Conservation (phyloP, 2,329 filamentous ascomycete species). For the Ophiostoma fasciatum region DNA sequence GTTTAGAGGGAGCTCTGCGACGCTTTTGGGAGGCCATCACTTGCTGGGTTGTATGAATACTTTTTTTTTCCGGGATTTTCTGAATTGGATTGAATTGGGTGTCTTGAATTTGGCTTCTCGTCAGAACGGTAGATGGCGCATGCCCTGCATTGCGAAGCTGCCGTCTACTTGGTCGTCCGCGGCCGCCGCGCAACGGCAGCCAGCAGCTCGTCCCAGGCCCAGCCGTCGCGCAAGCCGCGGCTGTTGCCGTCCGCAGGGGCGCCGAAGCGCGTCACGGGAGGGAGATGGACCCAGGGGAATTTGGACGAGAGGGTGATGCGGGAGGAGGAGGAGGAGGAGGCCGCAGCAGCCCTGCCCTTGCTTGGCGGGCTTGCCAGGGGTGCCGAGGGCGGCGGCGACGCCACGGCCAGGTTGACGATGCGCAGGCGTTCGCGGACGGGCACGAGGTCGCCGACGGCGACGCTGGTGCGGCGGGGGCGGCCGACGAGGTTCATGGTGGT, state of each 20-base stretch:
- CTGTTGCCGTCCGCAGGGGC: constrained; percentile 10
- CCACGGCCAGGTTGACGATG: constrained; percentile 22
- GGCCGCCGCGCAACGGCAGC: constrained; percentile 12
- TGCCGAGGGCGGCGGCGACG: constrained; percentile 14
- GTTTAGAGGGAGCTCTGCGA: too few relatives aligned
- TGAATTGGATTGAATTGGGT: too few relatives aligned
- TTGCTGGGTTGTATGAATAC: too few relatives aligned
- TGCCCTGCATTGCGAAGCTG: too few relatives aligned
- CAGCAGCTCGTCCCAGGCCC: constrained; percentile 22
- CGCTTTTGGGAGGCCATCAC: too few relatives aligned
- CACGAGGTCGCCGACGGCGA: constrained; percentile 20
- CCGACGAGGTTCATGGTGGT: constrained; percentile 41
- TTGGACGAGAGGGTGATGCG: constrained; percentile 6
- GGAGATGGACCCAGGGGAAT: constrained; percentile 23
- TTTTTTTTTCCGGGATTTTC: too few relatives aligned
- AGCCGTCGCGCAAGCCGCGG: constrained; percentile 16
- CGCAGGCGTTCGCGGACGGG: constrained; percentile 19
- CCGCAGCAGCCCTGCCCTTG: background rate
- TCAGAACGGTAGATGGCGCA: too few relatives aligned
- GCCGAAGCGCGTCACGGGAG: constrained; percentile 17
- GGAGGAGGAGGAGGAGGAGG: too few relatives aligned
- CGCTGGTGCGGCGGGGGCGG: constrained; percentile 30
- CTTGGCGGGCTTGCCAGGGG: too few relatives aligned
- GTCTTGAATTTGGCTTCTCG: too few relatives aligned
- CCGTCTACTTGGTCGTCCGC: background rate